Conservation (phyloP, 164 flowering plant genomes). For the Berberis vulgaris region DNA sequence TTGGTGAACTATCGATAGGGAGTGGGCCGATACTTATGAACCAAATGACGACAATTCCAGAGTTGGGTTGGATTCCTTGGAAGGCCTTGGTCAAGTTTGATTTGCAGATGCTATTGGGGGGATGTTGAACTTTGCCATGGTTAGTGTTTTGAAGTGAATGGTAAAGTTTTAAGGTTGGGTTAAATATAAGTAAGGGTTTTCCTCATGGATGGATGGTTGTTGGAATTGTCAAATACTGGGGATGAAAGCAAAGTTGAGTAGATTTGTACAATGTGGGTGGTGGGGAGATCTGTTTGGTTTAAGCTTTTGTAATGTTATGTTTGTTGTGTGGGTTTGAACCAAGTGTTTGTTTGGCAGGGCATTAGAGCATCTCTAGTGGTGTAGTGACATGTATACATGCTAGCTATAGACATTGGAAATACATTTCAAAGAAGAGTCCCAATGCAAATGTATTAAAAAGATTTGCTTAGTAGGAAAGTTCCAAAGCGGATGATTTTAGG, state of each 20-base stretch:
- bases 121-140: background rate
- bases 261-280: background rate
- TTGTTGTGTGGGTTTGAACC: background rate
- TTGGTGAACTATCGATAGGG: background rate
- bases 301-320: background rate
- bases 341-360: slow-evolving; percentile 1
- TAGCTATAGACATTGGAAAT: no score
- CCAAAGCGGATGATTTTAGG: no score
- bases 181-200: background rate
- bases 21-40: background rate
- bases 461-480: no score
- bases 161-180: background rate
- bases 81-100: background rate
- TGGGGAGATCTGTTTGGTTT: background rate
- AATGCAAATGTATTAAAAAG: no score
- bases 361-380: background rate
- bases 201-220: background rate
- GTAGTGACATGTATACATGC: background rate
- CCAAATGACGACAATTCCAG: background rate
- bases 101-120: background rate
- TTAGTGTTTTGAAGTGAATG: background rate
- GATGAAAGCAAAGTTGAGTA: background rate
- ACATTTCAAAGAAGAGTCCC: no score
- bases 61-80: background rate
- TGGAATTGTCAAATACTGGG: background rate